Evolutionary conservation across 257 asterid species (phyloP), one percentile per base, ranked within the genome.

Genomic region (Przewalskia tangutica): DNA sequence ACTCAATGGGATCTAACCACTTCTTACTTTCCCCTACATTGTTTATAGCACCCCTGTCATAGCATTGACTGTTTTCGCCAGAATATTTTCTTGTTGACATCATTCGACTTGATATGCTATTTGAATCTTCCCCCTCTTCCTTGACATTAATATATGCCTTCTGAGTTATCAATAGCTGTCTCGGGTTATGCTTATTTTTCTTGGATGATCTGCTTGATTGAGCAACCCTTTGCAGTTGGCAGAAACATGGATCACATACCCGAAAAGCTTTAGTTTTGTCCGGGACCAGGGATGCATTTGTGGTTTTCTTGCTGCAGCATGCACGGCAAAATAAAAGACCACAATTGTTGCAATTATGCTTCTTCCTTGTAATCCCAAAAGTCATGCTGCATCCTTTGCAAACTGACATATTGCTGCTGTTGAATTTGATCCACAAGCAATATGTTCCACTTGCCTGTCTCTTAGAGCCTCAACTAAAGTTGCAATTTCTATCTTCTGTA

Each of bases 281-380:
- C 17, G 88, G 88, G 6, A 89, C 89, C 27, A 86, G 67, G 64
- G 89, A 86, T 55, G 90, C 90, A 82, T 86, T 89, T 63, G 81
- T 81, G 20, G 85, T 86, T 84, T 86, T 89, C 79, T 85, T 85
- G 75, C 82, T 82, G 81, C 90, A 81, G 73, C 91, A 89, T 8
- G 83, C 63, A 67, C 86, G 86, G 63, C 91, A 89, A 53, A 85
- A 84, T 38, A 83, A 76, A 77, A 82, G 86, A 32, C 91, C 91
- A n/a, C 91, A 89, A 50, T 89, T 86, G 76, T 89, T 85, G 82
- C 91, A 89, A 79, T 89, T 86, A 36, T 89, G 89, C 81, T 89
- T 89, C 83, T 89, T 89, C 84, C 87, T 84, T 2, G 89, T 83
- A 58, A 89, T 85, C 63, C 90, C 88, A 65, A 86, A 89, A 77